Conservation (phyloP, 371 early-diverging fungal species). For the Mortierella sp. region DNA sequence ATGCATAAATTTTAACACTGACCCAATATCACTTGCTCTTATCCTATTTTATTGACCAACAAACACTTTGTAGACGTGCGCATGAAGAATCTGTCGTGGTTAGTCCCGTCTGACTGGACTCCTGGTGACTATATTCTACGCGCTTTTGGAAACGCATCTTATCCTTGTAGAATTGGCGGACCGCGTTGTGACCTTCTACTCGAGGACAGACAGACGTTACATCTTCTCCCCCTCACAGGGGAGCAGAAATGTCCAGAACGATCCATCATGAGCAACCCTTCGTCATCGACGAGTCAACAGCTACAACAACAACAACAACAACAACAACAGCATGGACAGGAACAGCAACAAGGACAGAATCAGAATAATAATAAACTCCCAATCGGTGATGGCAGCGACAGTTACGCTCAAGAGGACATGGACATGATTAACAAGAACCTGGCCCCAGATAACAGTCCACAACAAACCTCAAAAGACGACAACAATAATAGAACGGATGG, state of each 20-base stretch:
- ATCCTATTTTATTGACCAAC: background rate
- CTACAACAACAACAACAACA: background rate
- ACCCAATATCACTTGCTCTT: background rate
- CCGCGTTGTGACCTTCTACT: conserved; percentile 17
- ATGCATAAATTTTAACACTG: background rate
- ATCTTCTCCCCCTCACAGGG: conserved; percentile 1
- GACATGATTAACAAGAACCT: background rate
- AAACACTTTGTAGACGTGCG: conserved; percentile 16
- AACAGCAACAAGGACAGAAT: too few species aligned
- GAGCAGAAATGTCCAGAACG: conserved; percentile 12
- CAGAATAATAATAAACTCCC: too few species aligned
- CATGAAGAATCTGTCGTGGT: conserved; percentile 37
- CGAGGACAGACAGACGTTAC: conserved; percentile 23
- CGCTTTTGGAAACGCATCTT: conserved; percentile 36
- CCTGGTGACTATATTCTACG: conserved; percentile 29
- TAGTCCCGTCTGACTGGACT: conserved; percentile 21
- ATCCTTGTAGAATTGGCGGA: conserved; percentile 13
- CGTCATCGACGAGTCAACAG: too few species aligned
- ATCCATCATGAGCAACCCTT: too few species aligned
- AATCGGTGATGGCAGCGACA: background rate
- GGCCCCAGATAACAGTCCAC: background rate
- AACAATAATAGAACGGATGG: background rate
- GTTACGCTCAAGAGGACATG: background rate
- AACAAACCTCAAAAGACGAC: background rate
- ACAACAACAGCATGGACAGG: background rate